Percentiles rank a stretch among this genome's conserved stretches.
phyloP scores from a whole-genome alignment of 1,284 basidiomycete genomes.

The Somion occarium region DNA sequence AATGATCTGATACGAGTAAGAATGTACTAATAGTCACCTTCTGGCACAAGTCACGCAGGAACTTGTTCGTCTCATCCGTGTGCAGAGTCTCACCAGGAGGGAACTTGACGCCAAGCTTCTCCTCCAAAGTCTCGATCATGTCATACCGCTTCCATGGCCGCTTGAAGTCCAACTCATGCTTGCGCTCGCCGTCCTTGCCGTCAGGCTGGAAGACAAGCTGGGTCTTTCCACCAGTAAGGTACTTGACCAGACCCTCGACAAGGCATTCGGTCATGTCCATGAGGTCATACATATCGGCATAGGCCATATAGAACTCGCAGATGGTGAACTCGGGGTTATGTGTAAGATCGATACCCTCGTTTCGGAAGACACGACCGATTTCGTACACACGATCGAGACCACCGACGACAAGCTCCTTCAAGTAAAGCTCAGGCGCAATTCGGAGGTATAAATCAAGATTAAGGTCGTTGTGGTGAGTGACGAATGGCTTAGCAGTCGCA shows the following conservation, averaged over 20 bases:
- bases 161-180: slow-evolving; percentile 85
- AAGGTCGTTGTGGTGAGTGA: slow-evolving; percentile 99
- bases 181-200: slow-evolving; percentile 74
- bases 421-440: slow-evolving; percentile 95
- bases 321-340: slow-evolving; percentile 98
- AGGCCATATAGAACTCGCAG: slow-evolving; percentile 99
- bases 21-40: slow-evolving; percentile 49
- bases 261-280: slow-evolving; percentile 97
- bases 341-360: slow-evolving; percentile 98
- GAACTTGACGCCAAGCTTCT: slow-evolving; percentile 91
- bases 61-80: slow-evolving; percentile 86
- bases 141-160: slow-evolving; percentile 99
- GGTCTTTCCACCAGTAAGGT: slow-evolving; percentile 78
- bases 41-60: slow-evolving; percentile 78
- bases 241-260: slow-evolving; percentile 90
- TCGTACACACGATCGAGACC: slow-evolving; percentile 98
- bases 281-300: slow-evolving; percentile 98
- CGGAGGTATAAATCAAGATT: slow-evolving; percentile 97
- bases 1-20: not conserved
- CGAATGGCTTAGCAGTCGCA: slow-evolving; percentile 97
- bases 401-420: slow-evolving; percentile 97
- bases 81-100: slow-evolving; percentile 90
- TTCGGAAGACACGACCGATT: slow-evolving; percentile 97
- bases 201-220: slow-evolving; percentile 91
- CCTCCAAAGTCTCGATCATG: slow-evolving; percentile 96